A percentile compares a stretch with the other conserved stretches of the same genome.
Conservation (phyloP, 257 asterid species). For the Petunia axillaris region DNA sequence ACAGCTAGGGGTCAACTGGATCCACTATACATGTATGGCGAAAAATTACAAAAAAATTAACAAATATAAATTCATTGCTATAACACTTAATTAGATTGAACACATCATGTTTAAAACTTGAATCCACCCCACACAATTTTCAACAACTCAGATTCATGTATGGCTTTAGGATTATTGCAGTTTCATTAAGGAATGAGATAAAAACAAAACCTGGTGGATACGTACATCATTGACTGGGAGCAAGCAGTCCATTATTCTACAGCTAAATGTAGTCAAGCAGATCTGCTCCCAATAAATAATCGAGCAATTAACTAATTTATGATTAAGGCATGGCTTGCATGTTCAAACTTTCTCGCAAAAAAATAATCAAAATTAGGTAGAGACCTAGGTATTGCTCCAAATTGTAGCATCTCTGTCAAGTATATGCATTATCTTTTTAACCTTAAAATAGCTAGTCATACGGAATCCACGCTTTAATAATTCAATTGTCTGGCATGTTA, state of each 20-base stretch:
- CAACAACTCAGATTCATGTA: background rate
- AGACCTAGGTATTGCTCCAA: background rate
- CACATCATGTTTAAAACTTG: too few relatives aligned
- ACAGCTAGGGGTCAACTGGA: too few relatives aligned
- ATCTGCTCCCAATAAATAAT: background rate
- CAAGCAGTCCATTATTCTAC: background rate
- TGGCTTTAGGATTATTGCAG: background rate
- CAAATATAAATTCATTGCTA: too few relatives aligned
- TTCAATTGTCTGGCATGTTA: conserved; percentile 20
- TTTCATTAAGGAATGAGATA: too few relatives aligned
- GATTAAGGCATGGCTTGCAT: background rate
- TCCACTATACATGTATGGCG: too few relatives aligned
- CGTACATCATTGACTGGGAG: background rate
- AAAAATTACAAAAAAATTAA: too few relatives aligned
- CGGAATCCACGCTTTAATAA: conserved; percentile 23
- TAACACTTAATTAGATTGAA: too few relatives aligned
- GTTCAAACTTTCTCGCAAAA: background rate
- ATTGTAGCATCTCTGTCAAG: background rate
- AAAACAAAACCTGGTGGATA: background rate
- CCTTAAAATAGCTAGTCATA: background rate
- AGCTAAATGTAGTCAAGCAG: background rate
- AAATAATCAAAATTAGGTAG: background rate
- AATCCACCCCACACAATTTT: too few relatives aligned
- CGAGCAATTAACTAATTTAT: background rate
- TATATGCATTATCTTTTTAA: background rate